Evolutionary conservation across 2,329 filamentous ascomycete genomes (phyloP), one percentile per base, ranked within the genome.

Genomic region (Phaeophleospora eucalypticola): DNA sequence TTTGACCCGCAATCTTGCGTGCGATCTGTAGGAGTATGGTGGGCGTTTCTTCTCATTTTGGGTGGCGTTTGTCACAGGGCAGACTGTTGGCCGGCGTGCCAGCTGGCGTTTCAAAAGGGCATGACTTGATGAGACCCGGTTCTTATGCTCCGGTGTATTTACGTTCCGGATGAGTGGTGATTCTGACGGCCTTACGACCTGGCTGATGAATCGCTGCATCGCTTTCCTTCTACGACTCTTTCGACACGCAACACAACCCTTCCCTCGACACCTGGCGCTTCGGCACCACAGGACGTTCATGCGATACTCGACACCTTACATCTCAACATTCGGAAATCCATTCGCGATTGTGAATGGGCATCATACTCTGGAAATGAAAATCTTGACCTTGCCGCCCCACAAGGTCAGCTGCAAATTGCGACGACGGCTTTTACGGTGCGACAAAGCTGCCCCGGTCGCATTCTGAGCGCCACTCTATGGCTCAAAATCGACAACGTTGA

Each of bases 71-170:
- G 14, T 42, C 21, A 44, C 45, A 48, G 52, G 51, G 41, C 41
- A 43, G 48, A 42, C 45, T 54, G 51, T 53, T 58, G 58, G 59
- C 57, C 57, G 59, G 59, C 58, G 58, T 42, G 57, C 57, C 56
- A 51, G 40, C 48, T 51, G 58, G 57, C 46, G 57, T 53, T 59
- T 48, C 42, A 35, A 47, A 51, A 54, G 53, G 55, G 55, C 55
- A 56, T 54, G 55, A 58, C 49, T 51, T 59, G 56, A 61, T 48
- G 58, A 60, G 47, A 48, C 45, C 57, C 56, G 57, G 57, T 57
- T 56, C 57, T 59, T 58, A 52, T 27, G 58, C 49, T 57, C 57
- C 57, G 56, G 54, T 29, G 33, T 46, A 35, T 53, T 56, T 46
- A 49, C 45, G 50, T 51, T 53, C 48, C 44, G 45, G 46, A 45